These are phyloP conservation scores for Curvularia eragrostidis DNA, from an alignment of 2,329 filamentous ascomycete genomes.

Conservation along the genomic window DNA sequence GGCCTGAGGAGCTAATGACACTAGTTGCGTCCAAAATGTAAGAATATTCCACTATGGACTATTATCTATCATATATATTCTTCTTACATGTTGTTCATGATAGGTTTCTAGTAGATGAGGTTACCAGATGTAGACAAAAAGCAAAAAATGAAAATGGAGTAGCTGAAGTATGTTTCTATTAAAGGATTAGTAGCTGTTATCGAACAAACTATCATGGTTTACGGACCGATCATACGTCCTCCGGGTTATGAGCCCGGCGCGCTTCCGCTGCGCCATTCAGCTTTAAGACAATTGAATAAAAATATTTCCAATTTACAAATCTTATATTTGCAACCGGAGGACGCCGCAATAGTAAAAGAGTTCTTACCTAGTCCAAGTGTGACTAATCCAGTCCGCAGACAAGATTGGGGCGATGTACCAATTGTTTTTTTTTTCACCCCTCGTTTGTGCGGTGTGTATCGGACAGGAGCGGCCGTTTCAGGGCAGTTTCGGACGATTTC, in stretches of 20 bases:
- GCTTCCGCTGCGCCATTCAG: slow-evolving; percentile 48
- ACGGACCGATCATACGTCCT: slow-evolving; percentile 39
- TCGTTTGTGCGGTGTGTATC: slow-evolving; percentile 3
- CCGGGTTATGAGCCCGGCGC: slow-evolving; percentile 50
- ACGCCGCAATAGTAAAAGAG: too few relatives aligned
- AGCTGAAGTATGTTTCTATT: slow-evolving; percentile 13
- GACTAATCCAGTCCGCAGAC: background rate
- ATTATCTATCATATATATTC: too few relatives aligned
- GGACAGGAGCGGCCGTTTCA: background rate
- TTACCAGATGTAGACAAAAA: background rate
- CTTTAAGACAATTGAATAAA: slow-evolving; percentile 24
- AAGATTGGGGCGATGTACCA: background rate
- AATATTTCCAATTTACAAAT: background rate
- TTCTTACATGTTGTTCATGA: background rate
- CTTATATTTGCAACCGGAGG: background rate
- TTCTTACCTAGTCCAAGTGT: background rate
- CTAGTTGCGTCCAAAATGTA: too few relatives aligned
- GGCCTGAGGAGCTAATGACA: too few relatives aligned
- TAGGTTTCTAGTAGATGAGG: background rate
- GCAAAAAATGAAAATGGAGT: background rate
- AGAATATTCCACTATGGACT: too few relatives aligned
- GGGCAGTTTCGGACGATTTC: background rate
- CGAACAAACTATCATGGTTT: background rate
- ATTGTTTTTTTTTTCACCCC: slow-evolving; percentile 12
- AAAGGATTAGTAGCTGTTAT: background rate